phyloP scores from a whole-genome alignment of 2,329 filamentous ascomycete genomes.

The Ophiostoma himal-ulmi region DNA sequence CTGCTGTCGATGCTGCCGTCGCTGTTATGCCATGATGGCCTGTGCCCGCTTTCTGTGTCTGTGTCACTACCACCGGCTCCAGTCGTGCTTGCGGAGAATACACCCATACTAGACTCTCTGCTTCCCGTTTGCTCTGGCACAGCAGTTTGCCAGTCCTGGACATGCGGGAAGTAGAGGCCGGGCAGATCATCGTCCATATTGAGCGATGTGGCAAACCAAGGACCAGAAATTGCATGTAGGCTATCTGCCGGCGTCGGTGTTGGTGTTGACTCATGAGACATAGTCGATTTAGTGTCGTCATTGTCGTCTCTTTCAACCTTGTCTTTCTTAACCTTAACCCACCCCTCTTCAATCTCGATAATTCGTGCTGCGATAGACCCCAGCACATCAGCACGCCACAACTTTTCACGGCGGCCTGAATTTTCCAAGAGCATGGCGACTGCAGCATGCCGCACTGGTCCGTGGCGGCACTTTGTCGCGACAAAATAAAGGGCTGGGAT shows the following conservation, averaged over 20 bases:
- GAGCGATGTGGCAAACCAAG: background rate
- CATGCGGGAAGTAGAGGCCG: background rate
- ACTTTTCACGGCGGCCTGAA: conserved; percentile 33
- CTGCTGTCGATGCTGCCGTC: background rate
- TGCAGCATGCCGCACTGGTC: conserved; percentile 30
- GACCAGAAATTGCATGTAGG: background rate
- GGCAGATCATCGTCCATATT: background rate
- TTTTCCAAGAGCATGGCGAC: conserved; percentile 32
- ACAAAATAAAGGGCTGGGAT: background rate
- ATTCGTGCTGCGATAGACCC: conserved; percentile 32
- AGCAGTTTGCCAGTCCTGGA: background rate
- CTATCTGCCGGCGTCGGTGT: background rate
- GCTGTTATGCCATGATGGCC: background rate
- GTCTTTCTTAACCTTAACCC: background rate
- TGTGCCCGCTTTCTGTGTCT: background rate
- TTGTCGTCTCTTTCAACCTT: background rate
- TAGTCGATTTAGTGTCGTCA: background rate
- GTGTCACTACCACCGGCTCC: background rate
- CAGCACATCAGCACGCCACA: conserved; percentile 35
- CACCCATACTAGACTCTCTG: background rate
- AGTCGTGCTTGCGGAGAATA: background rate
- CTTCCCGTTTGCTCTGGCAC: background rate
- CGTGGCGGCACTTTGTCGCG: background rate
- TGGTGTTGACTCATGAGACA: background rate
- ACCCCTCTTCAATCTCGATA: conserved; percentile 26